A percentile compares a stretch with the other conserved stretches of the same genome.
These are phyloP conservation scores for Amaranthus palmeri DNA, from an alignment of 148 eudicot genomes.

Conservation along the genomic window DNA sequence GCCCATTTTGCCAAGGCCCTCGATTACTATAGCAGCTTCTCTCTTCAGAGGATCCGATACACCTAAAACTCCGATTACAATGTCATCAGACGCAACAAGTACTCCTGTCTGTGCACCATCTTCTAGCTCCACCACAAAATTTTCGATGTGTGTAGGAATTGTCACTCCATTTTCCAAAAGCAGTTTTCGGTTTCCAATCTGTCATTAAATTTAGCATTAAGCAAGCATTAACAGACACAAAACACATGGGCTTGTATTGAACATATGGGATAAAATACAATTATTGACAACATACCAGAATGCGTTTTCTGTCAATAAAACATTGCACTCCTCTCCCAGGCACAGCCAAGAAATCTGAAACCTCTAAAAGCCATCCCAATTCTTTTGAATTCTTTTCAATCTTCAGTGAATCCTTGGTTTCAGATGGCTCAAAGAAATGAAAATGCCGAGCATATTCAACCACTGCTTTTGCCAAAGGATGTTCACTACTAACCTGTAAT, in stretches of 20 bases:
- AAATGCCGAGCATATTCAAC: slow-evolving; percentile 93
- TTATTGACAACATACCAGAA: slow-evolving; percentile 53
- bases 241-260: slow-evolving; percentile 3
- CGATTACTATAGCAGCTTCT: slow-evolving; percentile 91
- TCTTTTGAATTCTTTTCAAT: slow-evolving; percentile 31
- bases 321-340: slow-evolving; percentile 91
- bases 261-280: background rate
- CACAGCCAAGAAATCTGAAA: slow-evolving; percentile 62
- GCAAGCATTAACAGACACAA: background rate
- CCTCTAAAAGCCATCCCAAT: slow-evolving; percentile 86
- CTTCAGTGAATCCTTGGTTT: slow-evolving; percentile 37
- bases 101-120: slow-evolving; percentile 86
- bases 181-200: slow-evolving; percentile 91
- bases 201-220: slow-evolving; percentile 18
- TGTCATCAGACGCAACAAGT: slow-evolving; percentile 63
- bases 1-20: slow-evolving; percentile 94
- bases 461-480: slow-evolving; percentile 87
- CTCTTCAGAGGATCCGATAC: slow-evolving; percentile 93
- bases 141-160: slow-evolving; percentile 51
- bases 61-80: slow-evolving; percentile 71
- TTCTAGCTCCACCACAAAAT: slow-evolving; percentile 67
- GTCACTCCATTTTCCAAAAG: slow-evolving; percentile 59
- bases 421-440: slow-evolving; percentile 74
- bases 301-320: slow-evolving; percentile 47
- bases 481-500: slow-evolving; percentile 87